Base-by-base conservation (phyloP, 148 eudicot species). In the Rhododendron williamsianum region DNA sequence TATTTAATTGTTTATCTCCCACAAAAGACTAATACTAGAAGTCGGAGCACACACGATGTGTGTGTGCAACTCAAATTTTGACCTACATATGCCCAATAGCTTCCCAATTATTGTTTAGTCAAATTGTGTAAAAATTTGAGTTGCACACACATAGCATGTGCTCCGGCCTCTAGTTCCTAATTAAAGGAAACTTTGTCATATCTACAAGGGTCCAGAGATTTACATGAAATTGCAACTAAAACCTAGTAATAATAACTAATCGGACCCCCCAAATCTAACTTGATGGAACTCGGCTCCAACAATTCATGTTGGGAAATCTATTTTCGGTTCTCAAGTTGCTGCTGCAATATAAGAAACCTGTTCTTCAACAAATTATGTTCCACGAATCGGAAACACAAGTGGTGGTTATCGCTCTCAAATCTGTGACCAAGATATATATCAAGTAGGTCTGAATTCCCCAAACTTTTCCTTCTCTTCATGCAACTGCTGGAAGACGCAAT, bases 401-500 rank as follows among this genome's bases (percentile, higher is more conserved):
- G 1, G 12, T 0, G 21, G 46, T 15, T 5, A 11, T 48, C 15
- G 3, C 78, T 69, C n/a, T 43, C 25, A 45, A 71, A 65, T 9
- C 18, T 46, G 60, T 45, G 35, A 67, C 15, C n/a, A 15, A 45
- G 13, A 65, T 25, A 4, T 73, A 33, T 18, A 48, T 86, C 84
- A 91, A 27, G 82, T 56, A 33, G 84, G 84, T 87, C 88, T 86
- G 87, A 91, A 91, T 80, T 87, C 92, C 71, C 99, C 98, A 85
- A 95, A 95, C 90, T 89, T 93, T 58, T 91, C 88, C 84, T 92
- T 95, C 81, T 95, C 94, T 38, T 93, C 93, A 69, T 87, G 91
- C 88, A 95, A 82, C 89, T 92, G 92, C 88, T 88, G 94, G 83
- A 97, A 92, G 81, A 90, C 84, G 82, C 76, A 36, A 67, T 94